These are phyloP conservation scores for Aspergillus spinulosporus DNA, from an alignment of 2,329 filamentous ascomycete genomes.

Conservation along the genomic window DNA sequence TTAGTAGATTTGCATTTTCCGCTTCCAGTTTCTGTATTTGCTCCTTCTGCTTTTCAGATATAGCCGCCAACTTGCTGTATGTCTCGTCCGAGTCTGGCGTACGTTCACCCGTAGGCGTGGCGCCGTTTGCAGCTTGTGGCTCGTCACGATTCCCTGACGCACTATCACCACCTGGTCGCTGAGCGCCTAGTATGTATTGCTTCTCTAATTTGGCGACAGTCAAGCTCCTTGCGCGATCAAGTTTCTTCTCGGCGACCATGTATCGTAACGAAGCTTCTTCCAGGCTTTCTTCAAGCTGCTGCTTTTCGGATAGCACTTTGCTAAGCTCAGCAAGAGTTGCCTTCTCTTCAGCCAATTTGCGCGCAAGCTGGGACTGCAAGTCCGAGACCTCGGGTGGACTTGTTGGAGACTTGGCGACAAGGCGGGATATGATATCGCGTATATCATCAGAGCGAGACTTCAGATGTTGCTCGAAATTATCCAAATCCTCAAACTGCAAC, in stretches of 20 bases:
- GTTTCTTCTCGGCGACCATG: constrained; percentile 91
- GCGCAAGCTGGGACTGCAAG: constrained; percentile 73
- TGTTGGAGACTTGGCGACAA: constrained; percentile 56
- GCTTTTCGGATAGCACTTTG: constrained; percentile 73
- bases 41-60: constrained; percentile 79
- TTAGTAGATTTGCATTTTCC: constrained; percentile 71
- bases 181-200: constrained; percentile 73
- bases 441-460: constrained; percentile 74
- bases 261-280: constrained; percentile 88
- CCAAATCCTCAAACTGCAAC: constrained; percentile 56
- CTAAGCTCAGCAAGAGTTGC: constrained; percentile 75
- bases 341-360: constrained; percentile 79
- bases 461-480: constrained; percentile 75
- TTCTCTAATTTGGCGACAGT: constrained; percentile 91
- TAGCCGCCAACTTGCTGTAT: constrained; percentile 74
- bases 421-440: constrained; percentile 67
- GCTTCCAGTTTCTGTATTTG: constrained; percentile 77
- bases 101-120: constrained; percentile 52
- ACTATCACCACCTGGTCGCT: constrained; percentile 49
- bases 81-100: constrained; percentile 71
- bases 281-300: constrained; percentile 79
- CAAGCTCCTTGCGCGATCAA: constrained; percentile 83
- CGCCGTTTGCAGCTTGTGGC: constrained; percentile 57
- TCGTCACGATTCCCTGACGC: constrained; percentile 53
- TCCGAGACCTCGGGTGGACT: constrained; percentile 68